These are phyloP conservation scores for Hyparrhenia diplandra DNA, from an alignment of 176 grass and related monocot species.

Conservation along the genomic window DNA sequence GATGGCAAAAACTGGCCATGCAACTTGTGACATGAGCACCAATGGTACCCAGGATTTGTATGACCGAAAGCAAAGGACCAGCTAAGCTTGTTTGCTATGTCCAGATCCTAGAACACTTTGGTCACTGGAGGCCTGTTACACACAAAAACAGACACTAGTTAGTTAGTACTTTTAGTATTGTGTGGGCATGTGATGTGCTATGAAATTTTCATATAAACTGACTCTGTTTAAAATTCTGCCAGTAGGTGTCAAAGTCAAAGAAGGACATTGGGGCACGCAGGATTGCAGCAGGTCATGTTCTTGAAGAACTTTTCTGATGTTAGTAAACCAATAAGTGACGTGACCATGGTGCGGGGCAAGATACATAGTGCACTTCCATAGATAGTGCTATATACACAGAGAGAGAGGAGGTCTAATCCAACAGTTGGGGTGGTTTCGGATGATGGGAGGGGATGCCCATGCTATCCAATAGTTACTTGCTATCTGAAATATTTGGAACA, in stretches of 20 bases:
- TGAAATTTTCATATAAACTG: slow-evolving; percentile 16
- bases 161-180: neutral
- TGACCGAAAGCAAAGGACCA: slow-evolving; percentile 55
- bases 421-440: slow-evolving; percentile 36
- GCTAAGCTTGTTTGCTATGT: slow-evolving; percentile 53
- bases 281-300: slow-evolving; percentile 64
- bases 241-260: slow-evolving; percentile 85
- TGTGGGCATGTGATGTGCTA: neutral
- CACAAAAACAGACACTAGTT: neutral
- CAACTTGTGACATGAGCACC: slow-evolving; percentile 29
- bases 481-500: slow-evolving; percentile 75
- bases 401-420: slow-evolving; percentile 50
- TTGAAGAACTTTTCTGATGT: slow-evolving; percentile 76
- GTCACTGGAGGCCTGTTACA: slow-evolving; percentile 66
- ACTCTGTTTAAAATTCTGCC: slow-evolving; percentile 94
- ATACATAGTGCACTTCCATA: slow-evolving; percentile 59
- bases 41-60: slow-evolving; percentile 70
- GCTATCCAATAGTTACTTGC: slow-evolving; percentile 98
- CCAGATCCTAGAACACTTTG: slow-evolving; percentile 82
- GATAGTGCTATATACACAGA: slow-evolving; percentile 65
- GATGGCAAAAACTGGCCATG: slow-evolving; percentile 62
- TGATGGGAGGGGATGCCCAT: slow-evolving; percentile 67
- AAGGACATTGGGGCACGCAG: slow-evolving; percentile 87
- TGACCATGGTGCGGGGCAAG: slow-evolving; percentile 43
- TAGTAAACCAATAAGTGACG: slow-evolving; percentile 44